Conservation (phyloP, 2,329 filamentous ascomycete genomes). For the Pseudocercospora macadamiae region DNA sequence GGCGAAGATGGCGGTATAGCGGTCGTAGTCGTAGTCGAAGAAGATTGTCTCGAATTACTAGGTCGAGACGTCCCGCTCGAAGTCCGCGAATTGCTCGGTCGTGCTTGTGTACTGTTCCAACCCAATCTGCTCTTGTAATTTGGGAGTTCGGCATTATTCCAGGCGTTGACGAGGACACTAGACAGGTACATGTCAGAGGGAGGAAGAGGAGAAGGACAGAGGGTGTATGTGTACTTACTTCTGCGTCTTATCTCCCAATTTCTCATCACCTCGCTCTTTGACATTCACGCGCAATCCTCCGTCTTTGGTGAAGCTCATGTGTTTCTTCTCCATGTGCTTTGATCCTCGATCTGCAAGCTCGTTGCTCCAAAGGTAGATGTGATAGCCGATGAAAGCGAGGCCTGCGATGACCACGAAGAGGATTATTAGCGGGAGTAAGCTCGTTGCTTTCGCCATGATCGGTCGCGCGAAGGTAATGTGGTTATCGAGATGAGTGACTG, state of each 20-base stretch:
- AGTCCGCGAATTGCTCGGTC: background rate
- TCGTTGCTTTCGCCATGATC: background rate
- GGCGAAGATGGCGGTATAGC: background rate
- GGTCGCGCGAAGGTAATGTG: background rate
- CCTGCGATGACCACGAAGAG: conserved; percentile 61
- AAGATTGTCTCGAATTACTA: background rate
- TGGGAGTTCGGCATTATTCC: conserved; percentile 46
- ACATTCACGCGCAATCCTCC: conserved; percentile 71
- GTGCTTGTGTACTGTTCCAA: conserved; percentile 31
- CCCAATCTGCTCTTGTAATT: conserved; percentile 41
- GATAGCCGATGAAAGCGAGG: conserved; percentile 69
- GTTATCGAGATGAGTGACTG: background rate
- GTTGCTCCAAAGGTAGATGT: conserved; percentile 68
- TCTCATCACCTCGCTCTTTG: conserved; percentile 68
- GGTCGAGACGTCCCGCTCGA: background rate
- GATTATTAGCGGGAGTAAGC: background rate
- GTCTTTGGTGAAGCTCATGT: conserved; percentile 75
- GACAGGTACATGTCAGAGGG: background rate
- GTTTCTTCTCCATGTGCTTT: conserved; percentile 73
- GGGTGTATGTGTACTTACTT: too few relatives aligned
- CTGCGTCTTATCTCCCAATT: conserved; percentile 74
- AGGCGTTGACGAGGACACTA: conserved; percentile 55
- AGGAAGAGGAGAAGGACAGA: background rate
- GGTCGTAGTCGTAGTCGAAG: background rate
- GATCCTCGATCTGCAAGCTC: conserved; percentile 68